Base-by-base conservation (phyloP, 2,329 filamentous ascomycete species). In the Ophiocordyceps australis region DNA sequence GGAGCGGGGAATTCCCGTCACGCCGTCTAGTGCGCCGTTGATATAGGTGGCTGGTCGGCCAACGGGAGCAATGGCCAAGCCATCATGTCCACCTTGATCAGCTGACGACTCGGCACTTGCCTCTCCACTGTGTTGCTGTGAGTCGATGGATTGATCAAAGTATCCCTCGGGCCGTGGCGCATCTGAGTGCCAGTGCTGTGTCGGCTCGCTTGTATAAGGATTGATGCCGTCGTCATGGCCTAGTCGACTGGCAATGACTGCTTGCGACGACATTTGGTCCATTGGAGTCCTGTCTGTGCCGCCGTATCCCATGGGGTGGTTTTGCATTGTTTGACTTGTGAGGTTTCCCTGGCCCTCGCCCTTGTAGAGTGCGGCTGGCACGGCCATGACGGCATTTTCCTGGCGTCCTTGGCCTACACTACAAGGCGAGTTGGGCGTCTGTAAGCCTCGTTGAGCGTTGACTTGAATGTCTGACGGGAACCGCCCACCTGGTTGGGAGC, bases 391-490 rank as follows among this genome's bases (percentile, higher is more conserved):
- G 40, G 69, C 49, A 42, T 72, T 65, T 32, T 53, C 47, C 35
- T 54, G 47, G 38, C 53, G 54, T 35, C 65, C 71, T 39, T 79
- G 85, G 50, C 74, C 81, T 51, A 74, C 71, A 61, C 80, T 91
- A 62, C 78, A 80, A 32, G 78, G 77, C 45, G 79, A 82, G 46
- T 74, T 60, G 46, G 77, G 70, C 46, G 69, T 73, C 54, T 83
- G 75, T 71, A 82, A 73, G 62, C 78, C 74, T 59, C 80, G 74
- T 47, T 70, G 56, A 34, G 64, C 59, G 51, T 83, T 78, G 49
- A 92, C 67, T 58, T 83, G 73, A 41, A 95, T 61, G 61, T 94
- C 85, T 55, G 80, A 91, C 55, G 86, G 86, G 59, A 98, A 98
- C 52, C 85, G 74, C 62, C 86, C 86, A 74, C 85, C 86, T 73